Base-by-base conservation (phyloP, 805 yeast genomes). In the Candida maesae region DNA sequence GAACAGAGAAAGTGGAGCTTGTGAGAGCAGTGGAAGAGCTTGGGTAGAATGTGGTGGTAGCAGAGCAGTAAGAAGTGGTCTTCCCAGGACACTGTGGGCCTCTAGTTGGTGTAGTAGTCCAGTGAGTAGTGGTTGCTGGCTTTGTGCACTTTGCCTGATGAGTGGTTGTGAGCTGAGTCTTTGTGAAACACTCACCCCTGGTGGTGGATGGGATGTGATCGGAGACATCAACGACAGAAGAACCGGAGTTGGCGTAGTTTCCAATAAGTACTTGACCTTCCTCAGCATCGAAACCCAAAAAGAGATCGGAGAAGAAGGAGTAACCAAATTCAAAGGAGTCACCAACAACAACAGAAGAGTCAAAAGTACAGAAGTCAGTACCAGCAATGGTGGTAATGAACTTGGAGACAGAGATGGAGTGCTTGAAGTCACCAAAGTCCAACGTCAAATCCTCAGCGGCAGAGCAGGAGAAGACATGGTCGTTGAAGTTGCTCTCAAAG, bases 1-100 rank as follows among this genome's bases (percentile, higher is more conserved):
- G 27, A 29, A 30, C 42, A 20, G 51, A 42, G n/a, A 42, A 37
- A 14, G 55, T 48, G 24, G 58, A 48, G 26, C 50, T 23, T 17
- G 35, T 32, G 17, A 8, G 19, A 15, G 31, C 17, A 27, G 24
- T 11, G 26, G 32, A 18, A 6, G 34, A 5, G 7, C 24, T 24
- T 10, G 20, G 29, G 20, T 8, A 6, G n/a, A 34, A 17, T 19
- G 33, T 23, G 16, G 38, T 35, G 20, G 38, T 13, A 13, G 18
- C 16, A 15, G 24, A 14, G 12, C 24, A 11, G 21, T 26, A 8
- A 11, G 33, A 11, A 3, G 41, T 14, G 7, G 39, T 5, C 16
- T 27, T 34, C 16, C 23, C 33, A 16, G 45, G 17, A 18, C 41
- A 38, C 18, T 17, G 33, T 12, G 39, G 2, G 14, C 45, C 41